Base-by-base conservation (phyloP, 129 eudicot genomes). In the Lactuca saligna region DNA sequence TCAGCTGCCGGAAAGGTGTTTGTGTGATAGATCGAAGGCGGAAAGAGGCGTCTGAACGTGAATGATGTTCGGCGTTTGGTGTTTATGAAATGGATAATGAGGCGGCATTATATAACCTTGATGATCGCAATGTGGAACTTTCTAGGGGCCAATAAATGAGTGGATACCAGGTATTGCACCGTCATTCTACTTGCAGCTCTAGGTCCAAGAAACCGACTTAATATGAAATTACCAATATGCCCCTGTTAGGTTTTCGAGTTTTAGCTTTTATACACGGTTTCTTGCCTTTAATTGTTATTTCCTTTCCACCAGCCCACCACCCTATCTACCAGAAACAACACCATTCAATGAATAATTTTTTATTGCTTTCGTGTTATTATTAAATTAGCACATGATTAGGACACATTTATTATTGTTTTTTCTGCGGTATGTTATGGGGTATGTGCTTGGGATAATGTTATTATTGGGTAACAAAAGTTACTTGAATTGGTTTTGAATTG, bases 41-140 rank as follows among this genome's bases (percentile, higher is more conserved):
- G 50, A 31, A 51, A 61, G 11, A 14, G 35, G 25, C 15, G 5
- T 35, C 0, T 10, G 49, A 32, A 0, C 3, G 6, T 37, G 5
- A 34, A 70, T 5, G 44, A 20, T 8, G 38, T 51, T 48, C 61
- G 68, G 31, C 14, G 44, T 25, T 6, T 44, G 16, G 60, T 65
- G 54, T 17, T 57, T 49, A n/a, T 54, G 61, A n/a, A 63, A 66
- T 75, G 79, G 73, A 75, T 75, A 66, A 66, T 14, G 79, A 56
- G 58, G 72, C 35, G 54, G 64, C 33, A 31, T 20, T 44, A 14
- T 70, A 73, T 62, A 72, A 33, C 13, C 53, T 10, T 17, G 6
- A 31, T 44, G 38, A 8, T 61, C 16, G 33, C 46, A 25, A 33
- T 3, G 16, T 20, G 14, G 64, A 65, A 7, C 3, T 12, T 32